Base-by-base conservation (phyloP, 208 protist genomes). In the Trypanosoma lewisi region DNA sequence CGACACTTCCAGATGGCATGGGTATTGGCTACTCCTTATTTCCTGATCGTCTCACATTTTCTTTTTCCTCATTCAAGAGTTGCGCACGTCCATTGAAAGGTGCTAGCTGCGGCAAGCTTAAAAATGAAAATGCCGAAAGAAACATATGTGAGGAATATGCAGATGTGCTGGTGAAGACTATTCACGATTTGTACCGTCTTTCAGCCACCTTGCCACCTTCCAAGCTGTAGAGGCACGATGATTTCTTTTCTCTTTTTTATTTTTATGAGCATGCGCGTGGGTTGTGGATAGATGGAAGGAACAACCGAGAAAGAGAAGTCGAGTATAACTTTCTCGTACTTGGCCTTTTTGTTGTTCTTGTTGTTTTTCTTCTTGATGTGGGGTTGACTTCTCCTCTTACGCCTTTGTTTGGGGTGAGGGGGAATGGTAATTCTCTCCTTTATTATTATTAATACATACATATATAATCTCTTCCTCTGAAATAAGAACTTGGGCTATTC, bases 21-120 rank as follows among this genome's bases (percentile, higher is more conserved):
- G 66, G 66, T 3, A 71, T 71, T 56, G 66, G 66, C 0, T 71
- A 71, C 34, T 65, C 56, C 1, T 30, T 71, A 2, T 64, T 64
- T 44, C 48, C 55, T 2, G 50, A 64, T 8, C 21, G 11, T 39
- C 19, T 71, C 31, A 52, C 66, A 6, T 71, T 71, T 31, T 56
- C 66, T 11, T 36, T 23, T 37, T 63, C 57, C 11, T 28, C 39
- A 7, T 53, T 41, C 41, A 57, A 63, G 17, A 12, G 2, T n/a
- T 71, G 1, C 42, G 19, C n/a, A 39, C 66, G 66, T 6, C 66
- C 66, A 9, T 4, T 71, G 25, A 42, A 14, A 2, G 47, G 28
- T 23, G 16, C 11, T 25, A 23, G 34, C 31, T 9, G 12, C 1
- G 28, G 44, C 8, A 58, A 47, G 0, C 28, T 39, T 8, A 44